Evolutionary conservation across 2,329 filamentous ascomycete genomes (phyloP), one percentile per base, ranked within the genome.

Genomic region (Erysiphe neolycopersici): DNA sequence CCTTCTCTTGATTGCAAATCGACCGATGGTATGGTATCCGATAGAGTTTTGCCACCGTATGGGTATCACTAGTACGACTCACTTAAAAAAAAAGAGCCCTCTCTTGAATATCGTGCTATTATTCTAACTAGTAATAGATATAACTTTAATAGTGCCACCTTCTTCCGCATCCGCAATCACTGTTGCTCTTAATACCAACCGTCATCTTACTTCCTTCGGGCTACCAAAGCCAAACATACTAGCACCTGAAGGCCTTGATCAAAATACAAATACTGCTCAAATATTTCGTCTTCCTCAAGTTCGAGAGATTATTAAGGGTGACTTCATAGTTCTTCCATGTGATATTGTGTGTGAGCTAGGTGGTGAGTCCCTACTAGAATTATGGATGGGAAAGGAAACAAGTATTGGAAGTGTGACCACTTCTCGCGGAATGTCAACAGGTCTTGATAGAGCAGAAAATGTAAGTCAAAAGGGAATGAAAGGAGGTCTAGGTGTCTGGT

Each of bases 251-350:
- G 75, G 71, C 37, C 66, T 94, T 31, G 76, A 81, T 42, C 74
- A 84, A 54, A 89, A 81, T 47, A 92, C 79, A 0, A 84, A 84
- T 43, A 95, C 89, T 6, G 85, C 82, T 8, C 79, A 93, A 54
- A 74, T 95, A 17, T 70, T 98, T 43, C 73, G 85, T 10, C 66
- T 93, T 9, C 78, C 81, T 0, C 80, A 93, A 57, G 73, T 95
- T 38, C 76, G 79, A 55, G 65, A 67, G n/a, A 67, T 74, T 8
- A 73, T 98, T 52, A 83, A 72, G 44, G 73, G 75, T 12, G 83
- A 98, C 60, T 95, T 98, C 55, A 64, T 94, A 22, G 72, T 95
- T 3, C 65, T 98, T 4, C 87, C 89, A 0, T 98, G 89, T 59
- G 89, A 98, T 58, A 65, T 98, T 6, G 75, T 98, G 35, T 94